Conservation (phyloP, 257 asterid genomes). For the Nicotiana knightiana region DNA sequence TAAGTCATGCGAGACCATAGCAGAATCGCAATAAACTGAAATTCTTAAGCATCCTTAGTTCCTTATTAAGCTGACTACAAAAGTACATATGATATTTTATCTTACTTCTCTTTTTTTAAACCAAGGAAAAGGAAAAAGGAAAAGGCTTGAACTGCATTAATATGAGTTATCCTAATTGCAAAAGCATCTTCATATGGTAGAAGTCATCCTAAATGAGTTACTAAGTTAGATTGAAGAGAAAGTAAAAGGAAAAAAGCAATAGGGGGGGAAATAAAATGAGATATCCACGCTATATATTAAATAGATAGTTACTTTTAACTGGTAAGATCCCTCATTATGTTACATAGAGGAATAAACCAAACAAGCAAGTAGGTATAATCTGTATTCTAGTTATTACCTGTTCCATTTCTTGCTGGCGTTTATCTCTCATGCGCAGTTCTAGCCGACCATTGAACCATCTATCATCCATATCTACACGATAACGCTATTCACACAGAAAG, state of each 20-base stretch:
- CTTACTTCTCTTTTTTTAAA: not conserved
- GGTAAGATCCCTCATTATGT: not conserved
- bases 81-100: not conserved
- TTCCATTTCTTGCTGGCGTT: conserved; percentile 32
- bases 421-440: conserved; percentile 50
- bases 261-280: not conserved
- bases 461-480: conserved; percentile 46
- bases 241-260: not conserved
- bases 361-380: not conserved
- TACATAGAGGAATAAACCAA: not conserved
- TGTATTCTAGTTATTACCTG: conserved; percentile 37
- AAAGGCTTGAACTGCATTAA: not conserved
- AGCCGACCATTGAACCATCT: conserved; percentile 58
- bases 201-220: not conserved
- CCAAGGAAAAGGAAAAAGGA: not conserved
- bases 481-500: conserved; percentile 1
- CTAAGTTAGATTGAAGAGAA: not conserved
- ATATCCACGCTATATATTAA: not conserved
- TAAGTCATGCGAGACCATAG: not conserved
- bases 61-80: not conserved
- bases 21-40: not conserved
- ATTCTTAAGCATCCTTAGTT: not conserved
- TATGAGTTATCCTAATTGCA: not conserved
- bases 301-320: not conserved
- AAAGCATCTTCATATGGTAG: not conserved